Evolutionary conservation across 2,329 filamentous ascomycete species (phyloP).

Genomic region (Penicillium sp.): DNA sequence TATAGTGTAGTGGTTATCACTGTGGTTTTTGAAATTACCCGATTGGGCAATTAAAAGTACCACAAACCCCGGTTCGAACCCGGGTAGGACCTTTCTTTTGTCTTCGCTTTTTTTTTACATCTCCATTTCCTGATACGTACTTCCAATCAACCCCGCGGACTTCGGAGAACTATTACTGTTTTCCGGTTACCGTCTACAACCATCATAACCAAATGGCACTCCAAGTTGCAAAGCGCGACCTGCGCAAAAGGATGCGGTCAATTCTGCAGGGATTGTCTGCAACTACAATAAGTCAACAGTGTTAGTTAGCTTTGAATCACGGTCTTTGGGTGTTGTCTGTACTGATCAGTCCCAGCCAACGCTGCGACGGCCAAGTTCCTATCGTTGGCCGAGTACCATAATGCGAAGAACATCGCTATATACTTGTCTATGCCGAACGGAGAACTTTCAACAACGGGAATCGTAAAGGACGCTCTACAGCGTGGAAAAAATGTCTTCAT

Average conservation of each 20-base stretch:
- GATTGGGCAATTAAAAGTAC: not conserved
- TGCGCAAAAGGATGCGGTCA: constrained; percentile 69
- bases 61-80: not conserved
- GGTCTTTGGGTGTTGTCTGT: not conserved
- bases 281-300: constrained; percentile 67
- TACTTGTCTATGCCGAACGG: constrained; percentile 90
- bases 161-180: not conserved
- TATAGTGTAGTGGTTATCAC: constrained; percentile 2
- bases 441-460: constrained; percentile 79
- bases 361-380: constrained; percentile 65
- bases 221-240: constrained; percentile 69
- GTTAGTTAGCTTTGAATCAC: constrained; percentile 54
- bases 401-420: constrained; percentile 74
- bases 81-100: not conserved
- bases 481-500: constrained; percentile 84
- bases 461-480: constrained; percentile 76
- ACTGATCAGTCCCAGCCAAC: constrained; percentile 54
- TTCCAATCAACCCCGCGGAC: not conserved
- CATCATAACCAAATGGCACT: constrained; percentile 52
- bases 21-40: not conserved
- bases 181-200: not conserved
- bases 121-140: not conserved
- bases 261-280: constrained; percentile 60
- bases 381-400: constrained; percentile 69
- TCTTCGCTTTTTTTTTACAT: not conserved